phyloP scores from a whole-genome alignment of 768 basidiomycete genomes.

The Dendrothele bispora region DNA sequence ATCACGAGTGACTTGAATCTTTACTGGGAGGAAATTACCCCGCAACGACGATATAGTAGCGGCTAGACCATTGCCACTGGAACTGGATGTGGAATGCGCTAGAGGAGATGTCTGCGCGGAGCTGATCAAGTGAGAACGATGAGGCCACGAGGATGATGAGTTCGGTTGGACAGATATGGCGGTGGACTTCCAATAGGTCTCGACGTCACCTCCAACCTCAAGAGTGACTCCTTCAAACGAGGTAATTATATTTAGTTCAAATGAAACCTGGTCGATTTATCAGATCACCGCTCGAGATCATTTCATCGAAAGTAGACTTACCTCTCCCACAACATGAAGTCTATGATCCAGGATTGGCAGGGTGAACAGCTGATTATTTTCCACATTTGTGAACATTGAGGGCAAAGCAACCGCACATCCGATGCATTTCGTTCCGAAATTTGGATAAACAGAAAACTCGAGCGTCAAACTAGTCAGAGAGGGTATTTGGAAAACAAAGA shows the following conservation, averaged over 20 bases:
- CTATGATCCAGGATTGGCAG: conserved; percentile 91
- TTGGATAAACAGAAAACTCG: conserved; percentile 95
- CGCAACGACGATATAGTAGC: conserved; percentile 87
- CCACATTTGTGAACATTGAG: conserved; percentile 60
- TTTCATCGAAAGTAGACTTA: conserved; percentile 29
- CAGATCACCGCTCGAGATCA: conserved; percentile 9
- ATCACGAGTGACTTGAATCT: conserved; percentile 92
- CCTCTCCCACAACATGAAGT: conserved; percentile 93
- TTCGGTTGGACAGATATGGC: conserved; percentile 46
- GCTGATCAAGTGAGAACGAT: conserved; percentile 45
- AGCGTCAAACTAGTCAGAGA: conserved; percentile 71
- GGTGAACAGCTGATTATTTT: conserved; percentile 52
- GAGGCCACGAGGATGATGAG: conserved; percentile 36
- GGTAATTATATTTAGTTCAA: conserved; percentile 83
- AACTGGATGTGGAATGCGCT: conserved; percentile 48
- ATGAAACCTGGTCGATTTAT: conserved; percentile 67
- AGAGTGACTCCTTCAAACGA: conserved; percentile 92
- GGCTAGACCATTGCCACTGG: conserved; percentile 49
- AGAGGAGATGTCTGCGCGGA: conserved; percentile 76
- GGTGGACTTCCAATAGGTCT: conserved; percentile 98
- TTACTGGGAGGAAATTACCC: conserved; percentile 84
- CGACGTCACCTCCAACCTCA: conserved; percentile 91
- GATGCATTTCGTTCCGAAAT: conserved; percentile 95
- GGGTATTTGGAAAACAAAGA: conserved; percentile 86
- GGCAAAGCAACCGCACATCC: conserved; percentile 89